Percentiles rank a stretch among this genome's conserved stretches.
phyloP scores from a whole-genome alignment of 768 basidiomycete species.

The Tylopilus balloui region DNA sequence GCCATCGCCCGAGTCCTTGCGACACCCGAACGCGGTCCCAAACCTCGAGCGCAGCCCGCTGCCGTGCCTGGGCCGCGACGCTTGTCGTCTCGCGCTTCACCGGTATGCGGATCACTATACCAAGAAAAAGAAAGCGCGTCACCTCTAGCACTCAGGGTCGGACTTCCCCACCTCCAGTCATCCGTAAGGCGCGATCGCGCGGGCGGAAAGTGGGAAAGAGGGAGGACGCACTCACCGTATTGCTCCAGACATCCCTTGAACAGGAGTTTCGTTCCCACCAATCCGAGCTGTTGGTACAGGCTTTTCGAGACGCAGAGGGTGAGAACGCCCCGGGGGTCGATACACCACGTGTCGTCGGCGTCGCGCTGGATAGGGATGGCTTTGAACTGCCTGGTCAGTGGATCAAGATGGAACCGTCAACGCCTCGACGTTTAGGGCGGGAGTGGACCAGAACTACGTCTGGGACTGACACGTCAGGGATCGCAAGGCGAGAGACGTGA shows the following conservation, averaged over 20 bases:
- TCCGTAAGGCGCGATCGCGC: too few relatives aligned
- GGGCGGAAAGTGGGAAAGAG: too few relatives aligned
- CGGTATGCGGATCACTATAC: slow-evolving; percentile 45
- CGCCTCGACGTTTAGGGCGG: background rate
- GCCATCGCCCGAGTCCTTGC: slow-evolving; percentile 39
- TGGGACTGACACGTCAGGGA: slow-evolving; percentile 13
- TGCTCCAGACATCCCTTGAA: slow-evolving; percentile 47
- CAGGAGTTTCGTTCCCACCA: slow-evolving; percentile 52
- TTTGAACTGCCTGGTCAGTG: slow-evolving; percentile 33
- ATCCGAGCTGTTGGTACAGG: slow-evolving; percentile 57
- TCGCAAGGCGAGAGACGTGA: slow-evolving; percentile 27
- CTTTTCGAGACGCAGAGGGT: slow-evolving; percentile 52
- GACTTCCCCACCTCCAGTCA: too few relatives aligned
- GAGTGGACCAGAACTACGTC: background rate
- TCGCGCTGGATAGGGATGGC: slow-evolving; percentile 31
- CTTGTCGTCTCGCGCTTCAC: slow-evolving; percentile 40
- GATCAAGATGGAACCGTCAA: background rate
- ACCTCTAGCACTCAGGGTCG: background rate
- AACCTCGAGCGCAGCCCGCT: slow-evolving; percentile 37
- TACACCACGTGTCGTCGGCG: slow-evolving; percentile 62
- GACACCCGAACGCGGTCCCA: slow-evolving; percentile 48
- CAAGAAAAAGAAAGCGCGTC: background rate
- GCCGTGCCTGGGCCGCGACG: slow-evolving; percentile 33
- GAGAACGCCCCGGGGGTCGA: slow-evolving; percentile 58
- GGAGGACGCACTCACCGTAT: slow-evolving; percentile 40